phyloP scores from a whole-genome alignment of 768 basidiomycete species.

The Phaffia tasmanica region DNA sequence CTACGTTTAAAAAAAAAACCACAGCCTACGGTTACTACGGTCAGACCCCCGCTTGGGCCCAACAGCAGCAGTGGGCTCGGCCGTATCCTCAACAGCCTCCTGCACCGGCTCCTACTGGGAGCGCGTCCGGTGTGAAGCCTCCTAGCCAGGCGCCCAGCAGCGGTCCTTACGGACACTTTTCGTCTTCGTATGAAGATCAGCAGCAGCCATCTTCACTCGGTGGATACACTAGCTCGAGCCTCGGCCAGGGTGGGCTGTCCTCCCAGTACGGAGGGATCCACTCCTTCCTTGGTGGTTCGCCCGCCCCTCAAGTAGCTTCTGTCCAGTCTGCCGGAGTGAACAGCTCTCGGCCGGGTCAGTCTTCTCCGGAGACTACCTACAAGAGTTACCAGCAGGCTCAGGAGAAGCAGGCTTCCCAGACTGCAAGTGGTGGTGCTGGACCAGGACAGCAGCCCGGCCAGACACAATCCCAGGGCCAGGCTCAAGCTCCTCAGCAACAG shows the following conservation, averaged over 20 bases:
- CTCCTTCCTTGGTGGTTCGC: slow-evolving; percentile 26
- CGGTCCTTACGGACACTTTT: slow-evolving; percentile 26
- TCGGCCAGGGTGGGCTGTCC: slow-evolving; percentile 1
- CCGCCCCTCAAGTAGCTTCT: slow-evolving; percentile 19
- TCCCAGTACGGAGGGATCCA: slow-evolving; percentile 25
- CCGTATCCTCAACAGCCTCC: slow-evolving; percentile 23
- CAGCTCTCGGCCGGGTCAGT: slow-evolving; percentile 18
- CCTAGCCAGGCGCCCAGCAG: slow-evolving; percentile 14
- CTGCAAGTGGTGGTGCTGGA: slow-evolving; percentile 26
- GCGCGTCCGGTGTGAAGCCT: slow-evolving; percentile 16
- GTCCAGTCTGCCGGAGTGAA: slow-evolving; percentile 26
- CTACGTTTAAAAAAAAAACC: too few species aligned
- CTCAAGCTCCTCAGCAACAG: slow-evolving; percentile 24
- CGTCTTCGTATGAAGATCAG: slow-evolving; percentile 16
- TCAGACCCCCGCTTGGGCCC: slow-evolving; percentile 22
- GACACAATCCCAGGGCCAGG: slow-evolving; percentile 28
- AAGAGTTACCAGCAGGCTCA: slow-evolving; percentile 18
- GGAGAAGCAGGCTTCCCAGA: slow-evolving; percentile 23
- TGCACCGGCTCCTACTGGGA: slow-evolving; percentile 14
- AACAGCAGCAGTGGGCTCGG: slow-evolving; percentile 25
- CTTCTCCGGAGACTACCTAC: slow-evolving; percentile 24
- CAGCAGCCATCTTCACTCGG: slow-evolving; percentile 16
- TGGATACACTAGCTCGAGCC: slow-evolving; percentile 7
- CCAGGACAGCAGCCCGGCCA: slow-evolving; percentile 23
- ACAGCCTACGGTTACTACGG: slow-evolving; percentile 24